These are phyloP conservation scores for Aspergillus caelatus DNA, from an alignment of 2,329 filamentous ascomycete species.

Conservation along the genomic window DNA sequence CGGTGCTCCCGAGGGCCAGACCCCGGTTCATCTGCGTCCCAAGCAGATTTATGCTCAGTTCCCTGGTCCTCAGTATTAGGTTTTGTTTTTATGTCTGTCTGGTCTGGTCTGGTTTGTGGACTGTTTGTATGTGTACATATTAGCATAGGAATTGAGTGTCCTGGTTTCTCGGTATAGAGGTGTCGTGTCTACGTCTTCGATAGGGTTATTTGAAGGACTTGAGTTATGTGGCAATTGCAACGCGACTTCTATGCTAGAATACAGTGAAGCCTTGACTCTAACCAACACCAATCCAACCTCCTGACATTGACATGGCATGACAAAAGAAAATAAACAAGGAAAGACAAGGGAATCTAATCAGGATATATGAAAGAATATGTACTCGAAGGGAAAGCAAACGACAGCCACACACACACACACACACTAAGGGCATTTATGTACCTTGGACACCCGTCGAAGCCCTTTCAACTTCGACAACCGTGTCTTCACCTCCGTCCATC, in stretches of 20 bases:
- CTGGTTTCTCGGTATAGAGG: conserved; percentile 27
- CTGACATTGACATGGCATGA: not conserved
- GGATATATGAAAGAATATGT: conserved; percentile 2
- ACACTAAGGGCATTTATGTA: conserved; percentile 25
- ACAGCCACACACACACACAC: conserved; percentile 26
- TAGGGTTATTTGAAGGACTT: not conserved
- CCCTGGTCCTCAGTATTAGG: conserved; percentile 42
- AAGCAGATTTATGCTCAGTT: conserved; percentile 49
- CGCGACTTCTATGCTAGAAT: conserved; percentile 18
- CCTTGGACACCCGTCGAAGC: conserved; percentile 24
- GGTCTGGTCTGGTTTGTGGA: conserved; percentile 21
- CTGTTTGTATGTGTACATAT: conserved; percentile 41
- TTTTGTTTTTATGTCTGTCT: conserved; percentile 23
- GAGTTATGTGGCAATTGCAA: not conserved
- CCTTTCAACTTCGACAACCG: conserved; percentile 32
- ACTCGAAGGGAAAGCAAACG: conserved; percentile 11
- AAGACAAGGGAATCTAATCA: conserved; percentile 6
- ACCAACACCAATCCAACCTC: conserved; percentile 5
- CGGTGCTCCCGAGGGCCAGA: conserved; percentile 68
- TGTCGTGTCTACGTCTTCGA: conserved; percentile 9
- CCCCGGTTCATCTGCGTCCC: conserved; percentile 73
- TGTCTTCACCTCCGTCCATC: conserved; percentile 38
- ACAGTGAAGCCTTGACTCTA: conserved; percentile 14
- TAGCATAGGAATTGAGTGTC: conserved; percentile 40
- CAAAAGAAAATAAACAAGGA: conserved; percentile 9